These are phyloP conservation scores for Ormosia emarginata DNA, from an alignment of 306 rosid species.

Conservation along the genomic window DNA sequence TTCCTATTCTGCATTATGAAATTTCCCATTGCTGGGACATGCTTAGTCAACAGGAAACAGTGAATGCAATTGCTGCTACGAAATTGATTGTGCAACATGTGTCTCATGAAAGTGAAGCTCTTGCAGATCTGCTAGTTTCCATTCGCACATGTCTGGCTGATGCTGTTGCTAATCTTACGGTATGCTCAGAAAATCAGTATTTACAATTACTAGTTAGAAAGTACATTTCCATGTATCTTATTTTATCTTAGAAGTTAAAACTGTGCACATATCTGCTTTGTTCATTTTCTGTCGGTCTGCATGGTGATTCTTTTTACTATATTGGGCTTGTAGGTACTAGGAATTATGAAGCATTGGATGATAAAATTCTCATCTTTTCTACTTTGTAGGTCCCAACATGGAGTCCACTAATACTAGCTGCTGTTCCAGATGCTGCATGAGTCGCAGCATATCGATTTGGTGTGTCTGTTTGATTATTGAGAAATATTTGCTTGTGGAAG, in stretches of 20 bases:
- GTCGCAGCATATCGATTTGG: conserved; percentile 91
- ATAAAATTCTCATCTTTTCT: conserved; percentile 10
- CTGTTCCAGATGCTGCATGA: conserved; percentile 89
- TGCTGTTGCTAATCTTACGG: conserved; percentile 76
- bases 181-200: conserved; percentile 21
- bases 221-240: background rate
- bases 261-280: background rate
- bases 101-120: conserved; percentile 78
- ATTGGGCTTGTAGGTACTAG: background rate
- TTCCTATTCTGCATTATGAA: conserved; percentile 85
- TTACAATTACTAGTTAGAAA: conserved; percentile 2
- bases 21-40: conserved; percentile 88
- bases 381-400: conserved; percentile 78
- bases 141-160: conserved; percentile 72
- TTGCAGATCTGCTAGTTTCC: conserved; percentile 68
- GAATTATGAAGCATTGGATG: background rate
- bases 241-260: background rate
- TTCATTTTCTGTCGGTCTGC: conserved; percentile 8
- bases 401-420: conserved; percentile 67
- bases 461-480: conserved; percentile 79
- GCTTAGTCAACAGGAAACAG: conserved; percentile 76
- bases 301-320: background rate
- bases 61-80: conserved; percentile 71
- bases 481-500: conserved; percentile 89
- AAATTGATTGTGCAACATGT: conserved; percentile 80